Percentiles rank a stretch among this genome's conserved stretches.
phyloP scores from a whole-genome alignment of 345 rosid genomes.

The Combretum micranthum region DNA sequence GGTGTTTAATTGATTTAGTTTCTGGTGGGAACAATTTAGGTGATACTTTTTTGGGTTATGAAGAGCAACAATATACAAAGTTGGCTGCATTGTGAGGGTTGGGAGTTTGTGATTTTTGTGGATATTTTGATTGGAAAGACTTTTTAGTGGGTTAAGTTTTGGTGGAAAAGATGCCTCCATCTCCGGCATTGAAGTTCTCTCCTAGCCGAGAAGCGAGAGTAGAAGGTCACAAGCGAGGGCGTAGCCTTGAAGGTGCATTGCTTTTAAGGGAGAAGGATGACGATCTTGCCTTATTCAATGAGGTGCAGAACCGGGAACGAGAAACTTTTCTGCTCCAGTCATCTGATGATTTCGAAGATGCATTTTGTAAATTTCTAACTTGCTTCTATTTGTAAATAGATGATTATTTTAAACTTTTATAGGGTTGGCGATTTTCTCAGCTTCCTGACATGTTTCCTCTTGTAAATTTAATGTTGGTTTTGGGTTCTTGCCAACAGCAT shows the following conservation, averaged over 20 bases:
- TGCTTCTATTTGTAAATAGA: not conserved
- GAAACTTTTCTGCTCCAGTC: conserved; percentile 84
- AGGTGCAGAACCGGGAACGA: conserved; percentile 79
- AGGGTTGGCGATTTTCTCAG: conserved; percentile 2
- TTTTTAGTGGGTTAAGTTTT: not conserved
- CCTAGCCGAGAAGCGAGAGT: conserved; percentile 63
- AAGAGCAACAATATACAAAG: not conserved
- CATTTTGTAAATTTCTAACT: conserved; percentile 59
- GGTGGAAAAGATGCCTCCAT: conserved; percentile 65
- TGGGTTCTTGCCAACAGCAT: conserved; percentile 32
- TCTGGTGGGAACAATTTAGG: not conserved
- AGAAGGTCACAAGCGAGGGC: conserved; percentile 64
- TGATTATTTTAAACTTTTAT: too few species aligned
- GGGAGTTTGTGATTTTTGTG: not conserved
- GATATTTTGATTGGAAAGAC: not conserved
- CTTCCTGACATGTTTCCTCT: conserved; percentile 11
- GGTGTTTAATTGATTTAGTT: not conserved
- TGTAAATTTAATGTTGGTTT: conserved; percentile 4
- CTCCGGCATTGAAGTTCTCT: conserved; percentile 71
- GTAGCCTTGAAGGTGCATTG: conserved; percentile 64
- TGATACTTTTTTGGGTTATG: not conserved
- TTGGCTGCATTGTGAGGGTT: conserved; percentile 3
- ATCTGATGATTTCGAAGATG: conserved; percentile 69
- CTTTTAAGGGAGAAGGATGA: conserved; percentile 68
- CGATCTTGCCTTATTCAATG: conserved; percentile 81